Conservation (phyloP, 2,329 filamentous ascomycete genomes). For the Clarireedia hainanense region DNA sequence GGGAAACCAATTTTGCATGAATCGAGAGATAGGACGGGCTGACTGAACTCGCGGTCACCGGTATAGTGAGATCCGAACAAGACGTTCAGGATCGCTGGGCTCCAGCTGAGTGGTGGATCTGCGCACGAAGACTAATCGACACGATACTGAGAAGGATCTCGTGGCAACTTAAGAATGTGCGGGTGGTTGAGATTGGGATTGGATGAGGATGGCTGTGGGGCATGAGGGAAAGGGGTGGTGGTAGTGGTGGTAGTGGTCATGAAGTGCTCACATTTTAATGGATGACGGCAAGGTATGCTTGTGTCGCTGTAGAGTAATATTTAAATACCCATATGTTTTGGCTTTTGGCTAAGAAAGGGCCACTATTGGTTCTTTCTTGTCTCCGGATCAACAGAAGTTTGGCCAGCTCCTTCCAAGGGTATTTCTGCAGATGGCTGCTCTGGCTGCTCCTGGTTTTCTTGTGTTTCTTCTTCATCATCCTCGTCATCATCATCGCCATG, state of each 20-base stretch:
- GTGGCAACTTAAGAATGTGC: constrained; percentile 98
- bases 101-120: constrained; percentile 37
- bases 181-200: background rate
- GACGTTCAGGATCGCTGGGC: constrained; percentile 29
- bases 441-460: background rate
- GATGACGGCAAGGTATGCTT: background rate
- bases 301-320: background rate
- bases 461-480: constrained; percentile 28
- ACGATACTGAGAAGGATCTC: constrained; percentile 66
- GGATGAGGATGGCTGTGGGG: background rate
- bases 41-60: constrained; percentile 21
- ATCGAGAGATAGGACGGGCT: constrained; percentile 15
- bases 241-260: background rate
- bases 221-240: background rate
- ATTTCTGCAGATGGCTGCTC: background rate
- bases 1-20: background rate
- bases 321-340: background rate
- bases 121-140: constrained; percentile 96
- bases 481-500: constrained; percentile 50
- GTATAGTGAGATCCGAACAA: constrained; percentile 28
- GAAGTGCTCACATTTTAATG: background rate
- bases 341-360: background rate
- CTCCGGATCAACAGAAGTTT: constrained; percentile 7
- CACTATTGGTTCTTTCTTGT: constrained; percentile 15
- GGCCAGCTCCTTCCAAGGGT: background rate